Percentiles rank a stretch among this genome's conserved stretches.
phyloP scores from a whole-genome alignment of 176 grass and related monocot species.

The Calamus simplicifolius region DNA sequence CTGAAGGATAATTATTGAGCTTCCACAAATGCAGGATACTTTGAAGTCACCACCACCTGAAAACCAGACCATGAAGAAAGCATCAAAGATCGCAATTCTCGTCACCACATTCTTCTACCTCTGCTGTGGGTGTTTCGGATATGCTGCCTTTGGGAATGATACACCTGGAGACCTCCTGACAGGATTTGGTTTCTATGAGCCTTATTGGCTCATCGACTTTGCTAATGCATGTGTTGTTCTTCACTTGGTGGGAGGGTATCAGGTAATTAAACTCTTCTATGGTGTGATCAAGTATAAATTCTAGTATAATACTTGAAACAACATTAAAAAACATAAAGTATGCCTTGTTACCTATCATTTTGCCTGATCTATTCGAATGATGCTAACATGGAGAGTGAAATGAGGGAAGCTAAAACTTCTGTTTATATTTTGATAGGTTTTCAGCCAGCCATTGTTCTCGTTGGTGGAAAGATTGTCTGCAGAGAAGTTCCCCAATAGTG shows the following conservation, averaged over 20 bases:
- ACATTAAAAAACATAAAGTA: too few species aligned
- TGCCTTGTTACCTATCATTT: too few species aligned
- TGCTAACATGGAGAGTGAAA: too few species aligned
- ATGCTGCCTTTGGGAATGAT: slow-evolving; percentile 61
- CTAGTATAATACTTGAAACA: too few species aligned
- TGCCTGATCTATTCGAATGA: too few species aligned
- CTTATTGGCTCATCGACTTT: slow-evolving; percentile 74
- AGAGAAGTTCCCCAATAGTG: slow-evolving; percentile 30
- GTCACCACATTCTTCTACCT: slow-evolving; percentile 85
- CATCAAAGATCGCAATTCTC: slow-evolving; percentile 44
- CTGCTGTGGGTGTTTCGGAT: slow-evolving; percentile 83
- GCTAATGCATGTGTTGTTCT: slow-evolving; percentile 71
- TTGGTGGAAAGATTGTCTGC: slow-evolving; percentile 44
- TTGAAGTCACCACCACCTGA: slow-evolving; percentile 59
- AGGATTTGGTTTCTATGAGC: slow-evolving; percentile 64
- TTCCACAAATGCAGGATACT: slow-evolving; percentile 35
- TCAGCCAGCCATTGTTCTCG: slow-evolving; percentile 63
- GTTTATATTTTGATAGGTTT: slow-evolving; percentile 31
- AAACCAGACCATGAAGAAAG: slow-evolving; percentile 84
- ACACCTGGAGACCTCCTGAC: slow-evolving; percentile 75
- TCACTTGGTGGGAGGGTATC: slow-evolving; percentile 64
- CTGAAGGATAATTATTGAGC: too few species aligned
- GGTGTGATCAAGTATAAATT: too few species aligned
- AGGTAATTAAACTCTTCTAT: slow-evolving; percentile 24
- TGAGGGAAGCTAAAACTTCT: background rate